Conservation (phyloP, 2,329 filamentous ascomycete species). For the Arthrobotrys pseudoclavata region DNA sequence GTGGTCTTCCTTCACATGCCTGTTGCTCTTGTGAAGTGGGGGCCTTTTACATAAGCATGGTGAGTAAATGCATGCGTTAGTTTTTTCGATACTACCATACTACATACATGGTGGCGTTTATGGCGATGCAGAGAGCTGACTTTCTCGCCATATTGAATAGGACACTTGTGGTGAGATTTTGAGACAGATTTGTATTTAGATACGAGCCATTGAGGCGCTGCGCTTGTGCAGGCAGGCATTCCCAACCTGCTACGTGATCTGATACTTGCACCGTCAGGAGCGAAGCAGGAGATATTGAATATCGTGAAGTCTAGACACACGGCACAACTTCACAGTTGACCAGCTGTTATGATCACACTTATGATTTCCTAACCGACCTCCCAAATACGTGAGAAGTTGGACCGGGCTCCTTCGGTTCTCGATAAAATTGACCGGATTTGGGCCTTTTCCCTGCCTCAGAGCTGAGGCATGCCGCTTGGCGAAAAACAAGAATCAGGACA, state of each 20-base stretch:
- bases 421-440: slow-evolving; percentile 46
- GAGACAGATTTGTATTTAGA: slow-evolving; percentile 9
- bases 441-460: slow-evolving; percentile 36
- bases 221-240: not conserved
- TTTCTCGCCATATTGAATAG: slow-evolving; percentile 23
- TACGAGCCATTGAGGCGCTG: slow-evolving; percentile 6
- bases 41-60: not conserved
- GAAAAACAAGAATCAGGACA: slow-evolving; percentile 60
- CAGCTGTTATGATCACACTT: slow-evolving; percentile 8
- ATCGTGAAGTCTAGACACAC: slow-evolving; percentile 24
- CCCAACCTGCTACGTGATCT: slow-evolving; percentile 3
- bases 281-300: slow-evolving; percentile 6
- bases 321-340: slow-evolving; percentile 8
- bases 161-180: not conserved
- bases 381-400: slow-evolving; percentile 21
- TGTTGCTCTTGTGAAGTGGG: slow-evolving; percentile 2
- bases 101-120: slow-evolving; percentile 29
- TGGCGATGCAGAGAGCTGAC: slow-evolving; percentile 16
- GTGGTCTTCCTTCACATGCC: not conserved
- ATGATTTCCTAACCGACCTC: slow-evolving; percentile 17
- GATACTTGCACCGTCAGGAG: slow-evolving; percentile 2
- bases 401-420: slow-evolving; percentile 43
- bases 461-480: slow-evolving; percentile 45
- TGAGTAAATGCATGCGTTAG: slow-evolving; percentile 15
- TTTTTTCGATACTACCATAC: slow-evolving; percentile 9